Base-by-base conservation (phyloP, 352 stramenopile species). In the Pythium volutum region DNA sequence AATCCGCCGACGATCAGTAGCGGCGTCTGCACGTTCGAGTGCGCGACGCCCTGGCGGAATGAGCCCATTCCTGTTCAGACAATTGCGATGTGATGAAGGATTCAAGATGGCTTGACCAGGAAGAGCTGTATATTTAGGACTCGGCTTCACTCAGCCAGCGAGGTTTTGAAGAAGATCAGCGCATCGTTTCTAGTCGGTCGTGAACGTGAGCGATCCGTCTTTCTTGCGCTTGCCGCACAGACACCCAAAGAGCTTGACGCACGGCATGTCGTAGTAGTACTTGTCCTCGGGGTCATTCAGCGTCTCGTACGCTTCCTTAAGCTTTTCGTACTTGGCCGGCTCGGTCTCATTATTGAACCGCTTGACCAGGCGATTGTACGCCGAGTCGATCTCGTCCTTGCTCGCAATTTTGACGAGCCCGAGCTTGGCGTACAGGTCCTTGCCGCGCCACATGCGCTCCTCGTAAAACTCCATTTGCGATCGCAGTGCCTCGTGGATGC, bases 271-370 rank as follows among this genome's bases (percentile, higher is more conserved):
- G 74, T 93, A 93, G 55, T 76, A 93, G 64, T 91, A 89, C 59
- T 93, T 93, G 36, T 92, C 84, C 51, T 91, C 84, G 0, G 81
- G 76, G 58, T 93, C 81, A 48, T 79, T 91, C 41, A 92, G 71
- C 23, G 80, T 84, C 20, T 71, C 71, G 74, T 93, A 93, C 14
- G 84, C 84, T 41, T 91, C 82, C 20, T 77, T 73, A 16, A 93
- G 76, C 47, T 92, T 93, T 36, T 89, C 84, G 56, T 92, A 93
- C 58, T 93, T 93, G 50, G 87, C 72, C 27, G 84, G 80, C 55
- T 93, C 81, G 1, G 84, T 92, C 58, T 87, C 82, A 53, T 93
- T 93, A 67, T 93, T 93, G 64, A 88, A 93, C 16, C 84, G 78
- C 67, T 90, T 91, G 18, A 93, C 81, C 31, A 90, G 75, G 0